These are phyloP conservation scores for Globomyces sp. DNA, from an alignment of 371 early-diverging fungal genomes.

Conservation along the genomic window DNA sequence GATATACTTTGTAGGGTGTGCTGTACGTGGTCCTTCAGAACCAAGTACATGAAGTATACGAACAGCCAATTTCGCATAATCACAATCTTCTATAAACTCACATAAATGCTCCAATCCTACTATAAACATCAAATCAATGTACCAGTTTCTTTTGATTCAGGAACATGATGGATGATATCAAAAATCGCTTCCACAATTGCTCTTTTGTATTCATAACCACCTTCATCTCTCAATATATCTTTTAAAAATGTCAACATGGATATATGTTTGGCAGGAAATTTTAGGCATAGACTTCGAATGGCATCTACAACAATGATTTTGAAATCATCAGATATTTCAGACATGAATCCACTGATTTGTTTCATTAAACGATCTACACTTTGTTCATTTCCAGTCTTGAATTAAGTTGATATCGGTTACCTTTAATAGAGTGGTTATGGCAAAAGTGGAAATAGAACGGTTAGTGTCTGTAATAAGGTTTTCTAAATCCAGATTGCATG, in stretches of 20 bases:
- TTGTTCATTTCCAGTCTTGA: slow-evolving; percentile 96
- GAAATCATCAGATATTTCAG: slow-evolving; percentile 97
- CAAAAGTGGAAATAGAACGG: slow-evolving; percentile 97
- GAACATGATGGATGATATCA: slow-evolving; percentile 89
- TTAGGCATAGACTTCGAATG: slow-evolving; percentile 89
- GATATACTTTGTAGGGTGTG: slow-evolving; percentile 91
- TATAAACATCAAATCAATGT: slow-evolving; percentile 13
- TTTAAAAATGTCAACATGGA: slow-evolving; percentile 92
- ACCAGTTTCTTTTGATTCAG: slow-evolving; percentile 90
- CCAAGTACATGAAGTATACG: slow-evolving; percentile 93
- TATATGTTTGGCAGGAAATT: slow-evolving; percentile 94
- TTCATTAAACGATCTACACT: slow-evolving; percentile 97
- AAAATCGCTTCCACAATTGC: slow-evolving; percentile 96
- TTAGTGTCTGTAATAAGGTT: slow-evolving; percentile 93
- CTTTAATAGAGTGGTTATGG: slow-evolving; percentile 90
- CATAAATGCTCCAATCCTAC: slow-evolving; percentile 90
- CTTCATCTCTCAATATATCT: slow-evolving; percentile 93
- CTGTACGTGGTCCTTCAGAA: slow-evolving; percentile 88
- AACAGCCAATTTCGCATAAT: slow-evolving; percentile 94
- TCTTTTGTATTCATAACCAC: slow-evolving; percentile 94
- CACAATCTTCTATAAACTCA: slow-evolving; percentile 99
- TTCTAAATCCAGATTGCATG: slow-evolving; percentile 97
- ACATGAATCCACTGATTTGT: slow-evolving; percentile 95
- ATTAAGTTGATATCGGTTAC: no score
- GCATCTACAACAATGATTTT: slow-evolving; percentile 98